These are phyloP conservation scores for Tephrocybe sp. DNA, from an alignment of 768 basidiomycete species.

Conservation along the genomic window DNA sequence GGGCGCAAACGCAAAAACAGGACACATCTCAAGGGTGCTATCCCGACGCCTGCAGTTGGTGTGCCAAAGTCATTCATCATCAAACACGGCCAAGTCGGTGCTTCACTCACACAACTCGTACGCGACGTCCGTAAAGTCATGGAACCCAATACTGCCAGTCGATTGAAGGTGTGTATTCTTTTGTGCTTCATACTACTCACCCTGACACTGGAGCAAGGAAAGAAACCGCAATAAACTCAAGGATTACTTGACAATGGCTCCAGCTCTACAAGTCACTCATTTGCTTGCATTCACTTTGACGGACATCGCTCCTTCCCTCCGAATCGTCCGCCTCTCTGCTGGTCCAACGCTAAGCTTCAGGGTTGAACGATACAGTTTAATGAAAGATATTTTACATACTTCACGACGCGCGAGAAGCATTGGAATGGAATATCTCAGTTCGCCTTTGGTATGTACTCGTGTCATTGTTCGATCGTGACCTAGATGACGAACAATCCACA, in stretches of 20 bases:
- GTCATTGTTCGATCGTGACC: neutral
- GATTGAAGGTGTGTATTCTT: constrained; percentile 66
- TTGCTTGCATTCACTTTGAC: constrained; percentile 90
- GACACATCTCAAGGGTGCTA: constrained; percentile 72
- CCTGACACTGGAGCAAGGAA: constrained; percentile 56
- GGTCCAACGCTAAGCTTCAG: constrained; percentile 95
- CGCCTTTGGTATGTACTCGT: constrained; percentile 72
- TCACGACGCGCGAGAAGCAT: constrained; percentile 70
- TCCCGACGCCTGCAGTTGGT: constrained; percentile 29
- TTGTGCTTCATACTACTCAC: constrained; percentile 1
- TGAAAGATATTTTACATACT: constrained; percentile 76
- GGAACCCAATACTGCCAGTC: constrained; percentile 96
- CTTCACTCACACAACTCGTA: constrained; percentile 84
- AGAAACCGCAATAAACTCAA: constrained; percentile 86
- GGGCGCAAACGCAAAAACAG: constrained; percentile 76
- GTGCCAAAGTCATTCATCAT: constrained; percentile 94
- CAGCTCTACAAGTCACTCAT: constrained; percentile 88
- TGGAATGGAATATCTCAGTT: constrained; percentile 87
- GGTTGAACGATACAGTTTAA: constrained; percentile 88
- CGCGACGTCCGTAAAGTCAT: constrained; percentile 93
- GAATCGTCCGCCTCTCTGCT: constrained; percentile 82
- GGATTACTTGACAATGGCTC: constrained; percentile 92
- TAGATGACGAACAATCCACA: constrained; percentile 27
- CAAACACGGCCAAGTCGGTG: constrained; percentile 92
- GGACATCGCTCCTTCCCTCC: constrained; percentile 79